These are phyloP conservation scores for Gillenia trifoliata DNA, from an alignment of 306 rosid species.

Conservation along the genomic window DNA sequence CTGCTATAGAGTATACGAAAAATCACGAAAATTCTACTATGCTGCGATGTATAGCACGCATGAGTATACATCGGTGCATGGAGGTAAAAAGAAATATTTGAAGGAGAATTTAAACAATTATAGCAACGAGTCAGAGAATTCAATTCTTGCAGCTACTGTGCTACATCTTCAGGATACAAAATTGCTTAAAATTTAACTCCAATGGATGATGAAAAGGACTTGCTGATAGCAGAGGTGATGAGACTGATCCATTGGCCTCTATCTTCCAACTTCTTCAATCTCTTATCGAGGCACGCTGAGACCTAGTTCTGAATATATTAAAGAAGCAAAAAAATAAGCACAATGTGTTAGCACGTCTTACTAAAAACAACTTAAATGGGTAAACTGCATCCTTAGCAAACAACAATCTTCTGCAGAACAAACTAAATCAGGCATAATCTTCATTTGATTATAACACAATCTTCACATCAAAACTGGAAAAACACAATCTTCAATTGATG, in stretches of 20 bases:
- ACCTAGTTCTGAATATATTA: slow-evolving; percentile 57
- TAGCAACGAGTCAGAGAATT: slow-evolving; percentile 28
- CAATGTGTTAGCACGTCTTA: neutral
- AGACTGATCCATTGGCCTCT: slow-evolving; percentile 26
- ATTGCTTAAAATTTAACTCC: slow-evolving; percentile 20
- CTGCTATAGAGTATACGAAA: neutral
- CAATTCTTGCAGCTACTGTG: slow-evolving; percentile 22
- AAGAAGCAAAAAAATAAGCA: neutral
- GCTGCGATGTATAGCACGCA: neutral
- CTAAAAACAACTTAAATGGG: neutral
- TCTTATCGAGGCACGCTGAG: slow-evolving; percentile 67
- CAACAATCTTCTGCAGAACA: neutral
- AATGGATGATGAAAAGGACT: slow-evolving; percentile 22
- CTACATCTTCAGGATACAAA: slow-evolving; percentile 12
- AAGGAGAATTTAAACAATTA: slow-evolving; percentile 11
- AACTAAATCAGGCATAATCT: neutral
- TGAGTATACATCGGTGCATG: neutral
- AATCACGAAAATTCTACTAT: neutral
- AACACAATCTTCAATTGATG: neutral
- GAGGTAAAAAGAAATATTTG: neutral
- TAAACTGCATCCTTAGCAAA: neutral
- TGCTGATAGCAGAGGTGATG: slow-evolving; percentile 13
- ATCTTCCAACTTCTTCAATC: slow-evolving; percentile 29
- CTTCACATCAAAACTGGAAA: neutral
- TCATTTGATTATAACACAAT: no score